Conservation (phyloP, 768 basidiomycete genomes). For the Russula abietina region DNA sequence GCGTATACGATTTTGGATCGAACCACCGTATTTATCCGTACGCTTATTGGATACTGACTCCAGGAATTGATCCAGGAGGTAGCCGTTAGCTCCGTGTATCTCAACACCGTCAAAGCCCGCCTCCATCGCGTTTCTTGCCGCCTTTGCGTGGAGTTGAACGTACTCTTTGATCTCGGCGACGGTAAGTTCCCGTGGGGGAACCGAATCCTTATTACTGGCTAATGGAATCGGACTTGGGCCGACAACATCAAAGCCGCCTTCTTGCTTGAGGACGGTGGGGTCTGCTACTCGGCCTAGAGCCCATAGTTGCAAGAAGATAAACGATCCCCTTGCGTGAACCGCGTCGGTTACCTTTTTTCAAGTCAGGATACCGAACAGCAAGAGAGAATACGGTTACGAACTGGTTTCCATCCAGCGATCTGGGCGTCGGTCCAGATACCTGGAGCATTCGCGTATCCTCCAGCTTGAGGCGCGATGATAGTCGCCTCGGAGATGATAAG, state of each 20-base stretch:
- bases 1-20: conserved; percentile 38
- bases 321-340: conserved; percentile 49
- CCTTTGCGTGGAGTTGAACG: conserved; percentile 28
- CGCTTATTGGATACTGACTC: conserved; percentile 34
- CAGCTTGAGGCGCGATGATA: conserved; percentile 44
- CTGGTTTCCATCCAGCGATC: conserved; percentile 44
- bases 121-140: conserved; percentile 35
- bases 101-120: conserved; percentile 42
- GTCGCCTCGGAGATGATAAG: conserved; percentile 56
- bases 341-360: conserved; percentile 45
- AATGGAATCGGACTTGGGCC: conserved; percentile 29
- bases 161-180: conserved; percentile 28
- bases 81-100: conserved; percentile 30
- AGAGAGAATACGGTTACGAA: conserved; percentile 18
- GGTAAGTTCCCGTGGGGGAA: conserved; percentile 28
- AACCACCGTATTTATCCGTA: conserved; percentile 43
- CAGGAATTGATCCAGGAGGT: conserved; percentile 35
- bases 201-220: neutral
- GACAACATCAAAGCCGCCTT: conserved; percentile 29
- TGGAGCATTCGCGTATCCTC: conserved; percentile 46
- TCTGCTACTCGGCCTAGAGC: conserved; percentile 45
- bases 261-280: conserved; percentile 33
- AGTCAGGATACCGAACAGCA: neutral
- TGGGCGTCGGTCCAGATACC: conserved; percentile 65
- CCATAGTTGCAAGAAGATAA: conserved; percentile 53